Base-by-base conservation (phyloP, 768 basidiomycete species). In the Rhizopogon vinicolor region DNA sequence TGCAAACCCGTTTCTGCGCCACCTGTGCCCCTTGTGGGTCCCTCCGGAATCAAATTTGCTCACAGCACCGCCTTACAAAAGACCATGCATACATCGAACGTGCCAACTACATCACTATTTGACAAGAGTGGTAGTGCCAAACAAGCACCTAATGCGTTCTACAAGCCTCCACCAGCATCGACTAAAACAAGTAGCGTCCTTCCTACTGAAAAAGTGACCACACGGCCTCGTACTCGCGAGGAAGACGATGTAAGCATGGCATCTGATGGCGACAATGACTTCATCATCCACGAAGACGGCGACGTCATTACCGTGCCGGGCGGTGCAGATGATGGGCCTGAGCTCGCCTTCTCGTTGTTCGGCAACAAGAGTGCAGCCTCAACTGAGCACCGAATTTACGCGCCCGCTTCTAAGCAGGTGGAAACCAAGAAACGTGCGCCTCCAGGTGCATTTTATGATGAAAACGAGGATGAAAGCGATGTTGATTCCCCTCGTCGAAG, bases 101-200 rank as follows among this genome's bases (percentile, higher is more conserved):
- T 9, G 18, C 46, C 19, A 22, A 16, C 18, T 64, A 37, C 67
- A 52, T 65, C 65, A 13, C 55, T 75, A 2, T 82, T 85, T 53
- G 74, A 76, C 7, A 75, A 78, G 1, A 51, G 62, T 2, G 74
- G 75, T 16, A 77, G 75, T 25, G 84, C 86, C 1, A 78, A 77
- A 49, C 74, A 72, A 33, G 75, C 78, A 8, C 76, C 74, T 22
- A 89, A 89, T 58, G 87, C 87, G 4, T 89, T 89, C 64, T 89
- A 83, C 63, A 74, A 78, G 39, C 85, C 84, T 0, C 78, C 82
- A 3, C 59, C 68, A 10, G 52, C 65, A 1, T 33, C 31, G 7
- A 44, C 29, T 42, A 59, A 55, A 18, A 41, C 45, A 2, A 66
- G 62, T 19, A 61, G 61, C 7, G 54, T 61, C 52, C 45, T 58